phyloP scores from a whole-genome alignment of 352 stramenopile species.

The Pythium coloratum region DNA sequence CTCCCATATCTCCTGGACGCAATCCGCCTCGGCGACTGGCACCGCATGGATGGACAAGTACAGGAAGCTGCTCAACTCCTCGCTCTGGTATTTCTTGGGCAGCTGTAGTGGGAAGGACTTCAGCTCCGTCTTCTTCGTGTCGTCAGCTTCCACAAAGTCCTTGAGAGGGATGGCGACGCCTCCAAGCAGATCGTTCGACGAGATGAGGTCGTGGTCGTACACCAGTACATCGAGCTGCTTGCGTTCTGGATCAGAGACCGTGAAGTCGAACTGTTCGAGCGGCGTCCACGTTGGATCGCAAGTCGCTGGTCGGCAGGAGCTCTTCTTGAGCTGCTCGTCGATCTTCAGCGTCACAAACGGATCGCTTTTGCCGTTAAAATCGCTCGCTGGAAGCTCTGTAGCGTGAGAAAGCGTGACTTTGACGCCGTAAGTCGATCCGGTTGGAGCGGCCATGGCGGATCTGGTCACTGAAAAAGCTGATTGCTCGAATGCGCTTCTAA shows the following conservation, averaged over 20 bases:
- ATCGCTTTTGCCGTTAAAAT: slow-evolving; percentile 37
- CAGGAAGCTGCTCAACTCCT: slow-evolving; percentile 18
- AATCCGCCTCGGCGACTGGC: slow-evolving; percentile 23
- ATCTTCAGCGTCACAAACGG: slow-evolving; percentile 37
- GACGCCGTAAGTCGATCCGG: slow-evolving; percentile 12
- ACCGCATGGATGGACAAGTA: slow-evolving; percentile 28
- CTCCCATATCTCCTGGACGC: slow-evolving; percentile 38
- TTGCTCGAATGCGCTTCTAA: neutral
- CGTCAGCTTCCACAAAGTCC: slow-evolving; percentile 11
- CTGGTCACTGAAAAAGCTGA: neutral
- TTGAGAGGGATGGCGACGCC: slow-evolving; percentile 28
- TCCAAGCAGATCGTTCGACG: slow-evolving; percentile 31
- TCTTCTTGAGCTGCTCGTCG: slow-evolving; percentile 26
- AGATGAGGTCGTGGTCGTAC: slow-evolving; percentile 35
- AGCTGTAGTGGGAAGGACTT: slow-evolving; percentile 27
- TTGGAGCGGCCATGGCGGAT: neutral
- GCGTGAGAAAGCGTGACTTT: slow-evolving; percentile 35
- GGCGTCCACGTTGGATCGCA: slow-evolving; percentile 35
- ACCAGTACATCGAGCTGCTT: slow-evolving; percentile 28
- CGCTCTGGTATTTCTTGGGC: slow-evolving; percentile 6
- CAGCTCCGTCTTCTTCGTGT: neutral
- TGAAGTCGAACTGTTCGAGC: slow-evolving; percentile 40
- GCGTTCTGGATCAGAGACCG: slow-evolving; percentile 21
- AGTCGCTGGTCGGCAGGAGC: slow-evolving; percentile 26
- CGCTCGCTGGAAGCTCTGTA: slow-evolving; percentile 28